Base-by-base conservation (phyloP, 768 basidiomycete genomes). In the Termitomyces sp. region DNA sequence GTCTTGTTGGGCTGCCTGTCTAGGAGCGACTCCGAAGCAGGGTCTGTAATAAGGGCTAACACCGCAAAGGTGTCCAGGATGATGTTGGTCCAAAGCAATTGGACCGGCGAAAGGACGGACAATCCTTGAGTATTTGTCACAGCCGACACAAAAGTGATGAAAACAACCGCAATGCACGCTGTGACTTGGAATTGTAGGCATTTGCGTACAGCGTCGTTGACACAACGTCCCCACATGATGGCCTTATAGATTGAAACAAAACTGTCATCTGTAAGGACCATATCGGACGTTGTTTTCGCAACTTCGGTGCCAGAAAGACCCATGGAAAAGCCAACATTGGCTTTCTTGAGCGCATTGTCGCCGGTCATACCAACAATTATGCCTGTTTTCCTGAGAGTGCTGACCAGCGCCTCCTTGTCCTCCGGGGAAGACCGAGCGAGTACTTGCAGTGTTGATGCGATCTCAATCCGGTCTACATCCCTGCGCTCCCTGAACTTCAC, bases 31-130 rank as follows among this genome's bases (percentile, higher is more conserved):
- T 87, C 87, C 1, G 88, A 86, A 0, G 96, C 95, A 8, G 94
- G 96, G 73, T 98, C 96, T 33, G 97, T 98, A 16, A 96, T 96
- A 55, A 99, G 85, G 12, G 96, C 96, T 52, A 98, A 87, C 35
- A 96, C 96, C 58, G 96, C 96, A 71, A 99, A 98, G 2, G 94
- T 96, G 71, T 97, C 95, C 94, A 96, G 96, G 73, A 96, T 95
- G 64, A 98, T 90, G 80, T 98, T 98, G 75, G 97, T 94, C 96
- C 96, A 99, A 33, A 99, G 86, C 6, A 99, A 78, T 71, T 99
- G 97, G 1, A 99, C 96, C 36, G 97, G 96, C 24, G 92, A 89
- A 35, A 99, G 79, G 22, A 94, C 94, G 1, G 95, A 93, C 18
- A 78, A 68, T 71, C 96, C 95, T 57, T 83, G 70, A 6, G 71